Conservation (phyloP, 202 grass and related monocot species). For the Thinopyrum obtusiflorum region DNA sequence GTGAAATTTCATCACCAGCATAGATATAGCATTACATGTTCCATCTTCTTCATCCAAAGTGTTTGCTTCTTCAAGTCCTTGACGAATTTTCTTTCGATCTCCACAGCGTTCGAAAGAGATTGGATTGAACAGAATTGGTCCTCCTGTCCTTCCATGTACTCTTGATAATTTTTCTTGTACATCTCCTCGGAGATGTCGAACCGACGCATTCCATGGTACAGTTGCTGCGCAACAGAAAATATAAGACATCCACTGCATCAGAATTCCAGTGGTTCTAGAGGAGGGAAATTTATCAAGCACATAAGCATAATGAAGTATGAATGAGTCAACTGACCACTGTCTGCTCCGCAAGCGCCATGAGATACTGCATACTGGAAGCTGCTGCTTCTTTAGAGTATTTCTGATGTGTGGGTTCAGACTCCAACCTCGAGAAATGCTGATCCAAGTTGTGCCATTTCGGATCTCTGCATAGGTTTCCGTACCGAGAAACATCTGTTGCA, state of each 20-base stretch:
- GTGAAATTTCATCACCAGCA: slow-evolving; percentile 12
- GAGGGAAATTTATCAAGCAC: not conserved
- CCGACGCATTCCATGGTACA: slow-evolving; percentile 38
- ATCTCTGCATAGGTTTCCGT: slow-evolving; percentile 56
- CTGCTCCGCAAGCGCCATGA: slow-evolving; percentile 31
- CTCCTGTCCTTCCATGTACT: slow-evolving; percentile 28
- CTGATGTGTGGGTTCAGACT: slow-evolving; percentile 26
- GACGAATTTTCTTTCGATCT: slow-evolving; percentile 48
- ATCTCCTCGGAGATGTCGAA: slow-evolving; percentile 46
- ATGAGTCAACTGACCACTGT: slow-evolving; percentile 38
- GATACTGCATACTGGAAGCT: slow-evolving; percentile 34
- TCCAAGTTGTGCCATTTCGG: slow-evolving; percentile 58
- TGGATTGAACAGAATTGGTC: not conserved
- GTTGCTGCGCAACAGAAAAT: slow-evolving; percentile 39
- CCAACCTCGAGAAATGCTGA: slow-evolving; percentile 27
- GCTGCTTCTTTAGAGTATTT: slow-evolving; percentile 38
- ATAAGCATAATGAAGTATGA: not conserved
- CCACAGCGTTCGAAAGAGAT: slow-evolving; percentile 31
- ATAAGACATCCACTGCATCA: not conserved
- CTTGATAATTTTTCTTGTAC: slow-evolving; percentile 29
- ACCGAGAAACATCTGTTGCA: slow-evolving; percentile 45
- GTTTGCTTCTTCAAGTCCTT: slow-evolving; percentile 53
- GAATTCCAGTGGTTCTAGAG: not conserved
- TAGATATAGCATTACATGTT: slow-evolving; percentile 49
- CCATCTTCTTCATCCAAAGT: slow-evolving; percentile 62